Percentiles rank a stretch among this genome's conserved stretches.
These are phyloP conservation scores for Tardiomyces blankii DNA, from an alignment of 1,139 yeast genomes.

Conservation along the genomic window DNA sequence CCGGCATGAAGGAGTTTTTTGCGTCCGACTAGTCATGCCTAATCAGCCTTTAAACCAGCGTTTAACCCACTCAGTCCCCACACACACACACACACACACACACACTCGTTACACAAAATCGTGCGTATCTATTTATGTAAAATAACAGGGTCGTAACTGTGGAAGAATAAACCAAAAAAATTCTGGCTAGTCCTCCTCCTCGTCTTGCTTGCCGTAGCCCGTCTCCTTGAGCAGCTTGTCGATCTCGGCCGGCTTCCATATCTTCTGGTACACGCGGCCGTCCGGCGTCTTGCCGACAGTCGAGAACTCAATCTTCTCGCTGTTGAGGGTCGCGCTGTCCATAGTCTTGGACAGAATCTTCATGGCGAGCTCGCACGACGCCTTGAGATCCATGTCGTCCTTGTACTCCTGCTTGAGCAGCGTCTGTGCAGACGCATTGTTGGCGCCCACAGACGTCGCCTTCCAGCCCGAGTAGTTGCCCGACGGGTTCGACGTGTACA, in stretches of 20 bases:
- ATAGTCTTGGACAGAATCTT: conserved; percentile 91
- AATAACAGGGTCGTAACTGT: conserved; percentile 1
- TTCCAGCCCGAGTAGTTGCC: conserved; percentile 99
- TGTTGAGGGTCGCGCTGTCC: conserved; percentile 75
- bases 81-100: not conserved
- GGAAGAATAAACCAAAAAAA: conserved; percentile 1
- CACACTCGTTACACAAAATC: not conserved
- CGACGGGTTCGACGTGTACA: conserved; percentile 91
- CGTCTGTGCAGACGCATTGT: conserved; percentile 93
- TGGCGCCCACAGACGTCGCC: conserved; percentile 95
- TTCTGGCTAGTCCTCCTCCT: conserved; percentile 31
- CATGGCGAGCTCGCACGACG: conserved; percentile 79
- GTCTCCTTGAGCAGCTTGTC: conserved; percentile 61
- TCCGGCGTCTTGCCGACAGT: conserved; percentile 45
- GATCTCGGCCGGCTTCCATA: conserved; percentile 73
- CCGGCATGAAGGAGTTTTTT: not conserved
- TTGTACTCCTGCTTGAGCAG: conserved; percentile 89
- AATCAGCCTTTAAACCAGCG: too few relatives aligned
- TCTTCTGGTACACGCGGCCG: conserved; percentile 51
- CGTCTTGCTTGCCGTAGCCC: conserved; percentile 51
- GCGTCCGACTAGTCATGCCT: not conserved
- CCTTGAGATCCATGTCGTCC: conserved; percentile 64
- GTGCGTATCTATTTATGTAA: not conserved
- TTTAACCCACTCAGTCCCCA: too few relatives aligned
- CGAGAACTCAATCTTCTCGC: conserved; percentile 86